These are phyloP conservation scores for Fusarium pseudonygamai DNA, from an alignment of 2,329 filamentous ascomycete species.

Conservation along the genomic window DNA sequence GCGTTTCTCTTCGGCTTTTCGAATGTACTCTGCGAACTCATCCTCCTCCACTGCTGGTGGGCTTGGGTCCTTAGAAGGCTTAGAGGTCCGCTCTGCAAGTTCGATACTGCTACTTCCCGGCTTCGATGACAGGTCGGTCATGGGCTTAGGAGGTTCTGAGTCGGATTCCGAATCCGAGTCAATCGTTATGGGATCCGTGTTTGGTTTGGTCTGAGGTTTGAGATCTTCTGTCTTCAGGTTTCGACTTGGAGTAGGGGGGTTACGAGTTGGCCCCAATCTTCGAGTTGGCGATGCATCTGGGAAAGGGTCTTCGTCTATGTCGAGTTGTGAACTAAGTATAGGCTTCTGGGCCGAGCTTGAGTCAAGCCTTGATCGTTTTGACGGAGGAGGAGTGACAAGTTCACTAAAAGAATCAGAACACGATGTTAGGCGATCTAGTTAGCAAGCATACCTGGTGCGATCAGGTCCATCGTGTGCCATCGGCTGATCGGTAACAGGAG, in stretches of 20 bases:
- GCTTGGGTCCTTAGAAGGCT: slow-evolving; percentile 2
- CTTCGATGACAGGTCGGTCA: neutral
- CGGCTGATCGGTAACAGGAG: slow-evolving; percentile 20
- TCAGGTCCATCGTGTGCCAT: slow-evolving; percentile 18
- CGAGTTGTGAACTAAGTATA: slow-evolving; percentile 22
- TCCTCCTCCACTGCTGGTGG: slow-evolving; percentile 46
- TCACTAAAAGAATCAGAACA: slow-evolving; percentile 42
- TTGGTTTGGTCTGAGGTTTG: slow-evolving; percentile 5
- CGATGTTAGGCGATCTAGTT: neutral
- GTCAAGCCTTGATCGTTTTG: slow-evolving; percentile 49
- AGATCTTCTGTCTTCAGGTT: slow-evolving; percentile 3
- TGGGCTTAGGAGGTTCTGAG: slow-evolving; percentile 18
- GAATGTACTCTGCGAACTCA: slow-evolving; percentile 58
- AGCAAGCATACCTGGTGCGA: slow-evolving; percentile 34
- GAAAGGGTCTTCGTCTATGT: slow-evolving; percentile 20
- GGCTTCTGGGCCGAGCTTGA: slow-evolving; percentile 33
- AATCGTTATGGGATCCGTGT: slow-evolving; percentile 35
- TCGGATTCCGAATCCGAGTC: slow-evolving; percentile 49
- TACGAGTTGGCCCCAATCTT: slow-evolving; percentile 13
- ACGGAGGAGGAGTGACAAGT: slow-evolving; percentile 50
- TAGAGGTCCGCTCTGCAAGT: slow-evolving; percentile 3
- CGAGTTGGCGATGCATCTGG: slow-evolving; percentile 38
- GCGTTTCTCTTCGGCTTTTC: slow-evolving; percentile 50
- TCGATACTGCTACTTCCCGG: slow-evolving; percentile 27
- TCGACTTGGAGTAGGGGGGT: slow-evolving; percentile 7